A percentile compares a stretch with the other conserved stretches of the same genome.
Conservation (phyloP, 768 basidiomycete species). For the Lactifluus pinguis region DNA sequence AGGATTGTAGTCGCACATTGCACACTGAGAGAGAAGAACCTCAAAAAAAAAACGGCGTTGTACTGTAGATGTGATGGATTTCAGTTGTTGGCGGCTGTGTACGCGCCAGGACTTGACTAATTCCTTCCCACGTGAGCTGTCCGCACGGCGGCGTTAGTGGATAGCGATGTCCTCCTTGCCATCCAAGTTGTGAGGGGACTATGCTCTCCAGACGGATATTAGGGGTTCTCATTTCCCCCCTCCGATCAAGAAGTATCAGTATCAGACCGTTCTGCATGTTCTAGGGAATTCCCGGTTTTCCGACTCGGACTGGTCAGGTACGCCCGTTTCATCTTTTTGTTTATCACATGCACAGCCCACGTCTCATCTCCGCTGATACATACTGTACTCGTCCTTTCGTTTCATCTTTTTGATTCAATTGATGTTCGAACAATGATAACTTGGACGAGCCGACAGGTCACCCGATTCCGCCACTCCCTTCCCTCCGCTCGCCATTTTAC, state of each 20-base stretch:
- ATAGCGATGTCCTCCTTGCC: conserved; percentile 55
- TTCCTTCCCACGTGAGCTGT: conserved; percentile 32
- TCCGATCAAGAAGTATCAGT: conserved; percentile 4
- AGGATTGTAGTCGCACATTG: background rate
- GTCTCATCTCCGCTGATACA: no score
- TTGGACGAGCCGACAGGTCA: no score
- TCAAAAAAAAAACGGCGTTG: conserved; percentile 42
- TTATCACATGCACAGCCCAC: no score
- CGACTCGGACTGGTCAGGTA: no score
- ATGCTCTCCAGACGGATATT: conserved; percentile 53
- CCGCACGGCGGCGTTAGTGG: conserved; percentile 61
- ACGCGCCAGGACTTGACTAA: conserved; percentile 47
- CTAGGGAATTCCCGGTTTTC: no score
- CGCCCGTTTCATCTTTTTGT: no score
- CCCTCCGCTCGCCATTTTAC: no score
- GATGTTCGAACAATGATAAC: no score
- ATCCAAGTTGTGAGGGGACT: conserved; percentile 42
- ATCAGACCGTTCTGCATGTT: no score
- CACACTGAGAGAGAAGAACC: conserved; percentile 37
- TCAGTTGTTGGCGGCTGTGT: conserved; percentile 52
- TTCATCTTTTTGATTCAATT: no score
- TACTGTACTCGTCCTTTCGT: no score
- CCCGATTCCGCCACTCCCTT: no score
- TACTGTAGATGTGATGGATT: conserved; percentile 39
- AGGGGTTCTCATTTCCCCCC: conserved; percentile 37